phyloP scores from a whole-genome alignment of 352 stramenopile species.

The Globisporangium heterothallicum region DNA sequence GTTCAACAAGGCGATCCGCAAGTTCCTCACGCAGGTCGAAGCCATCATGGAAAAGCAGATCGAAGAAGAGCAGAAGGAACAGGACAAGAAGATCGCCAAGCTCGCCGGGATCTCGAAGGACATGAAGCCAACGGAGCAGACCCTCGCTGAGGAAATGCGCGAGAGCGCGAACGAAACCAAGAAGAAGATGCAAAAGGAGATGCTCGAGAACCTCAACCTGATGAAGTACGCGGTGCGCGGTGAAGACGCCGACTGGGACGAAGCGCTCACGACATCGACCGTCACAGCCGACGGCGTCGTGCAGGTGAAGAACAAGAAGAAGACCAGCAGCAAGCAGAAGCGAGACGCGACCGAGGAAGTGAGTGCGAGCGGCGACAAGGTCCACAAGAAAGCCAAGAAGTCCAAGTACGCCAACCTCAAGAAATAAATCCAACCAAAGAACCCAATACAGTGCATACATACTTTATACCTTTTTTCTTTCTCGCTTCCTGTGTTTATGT shows the following conservation, averaged over 20 bases:
- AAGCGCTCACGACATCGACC: slow-evolving; percentile 41
- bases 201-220: slow-evolving; percentile 89
- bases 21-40: slow-evolving; percentile 84
- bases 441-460: slow-evolving; percentile 1
- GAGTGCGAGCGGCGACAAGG: slow-evolving; percentile 27
- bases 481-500: not conserved
- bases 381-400: slow-evolving; percentile 70
- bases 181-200: slow-evolving; percentile 73
- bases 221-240: slow-evolving; percentile 95
- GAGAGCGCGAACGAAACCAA: slow-evolving; percentile 75
- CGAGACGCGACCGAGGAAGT: slow-evolving; percentile 25
- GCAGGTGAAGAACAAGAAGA: slow-evolving; percentile 87
- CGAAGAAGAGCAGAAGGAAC: slow-evolving; percentile 73
- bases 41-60: slow-evolving; percentile 75
- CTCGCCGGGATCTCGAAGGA: slow-evolving; percentile 58
- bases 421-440: slow-evolving; percentile 14
- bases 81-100: slow-evolving; percentile 59
- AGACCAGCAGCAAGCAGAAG: slow-evolving; percentile 25
- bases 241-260: slow-evolving; percentile 91
- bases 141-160: slow-evolving; percentile 72
- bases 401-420: slow-evolving; percentile 77
- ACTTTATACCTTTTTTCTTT: not conserved
- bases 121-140: slow-evolving; percentile 79
- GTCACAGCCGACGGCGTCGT: slow-evolving; percentile 41
- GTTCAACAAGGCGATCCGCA: slow-evolving; percentile 96